Evolutionary conservation across 2,329 filamentous ascomycete species (phyloP).

Genomic region (Pseudonectria buxi): DNA sequence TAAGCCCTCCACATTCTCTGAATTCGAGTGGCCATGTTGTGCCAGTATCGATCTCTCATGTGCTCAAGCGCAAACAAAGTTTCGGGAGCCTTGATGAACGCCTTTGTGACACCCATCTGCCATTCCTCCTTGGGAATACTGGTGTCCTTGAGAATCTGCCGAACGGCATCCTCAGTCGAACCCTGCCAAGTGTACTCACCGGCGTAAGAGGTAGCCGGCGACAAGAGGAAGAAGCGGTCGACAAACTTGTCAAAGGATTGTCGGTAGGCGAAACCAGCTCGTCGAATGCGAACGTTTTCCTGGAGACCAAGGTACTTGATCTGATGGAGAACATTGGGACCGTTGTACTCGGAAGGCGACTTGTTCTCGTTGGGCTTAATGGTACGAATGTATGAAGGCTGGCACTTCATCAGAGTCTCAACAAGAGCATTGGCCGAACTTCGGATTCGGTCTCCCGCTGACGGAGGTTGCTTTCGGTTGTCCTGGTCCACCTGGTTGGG

Average conservation of each 20-base stretch:
- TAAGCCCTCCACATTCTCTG: conserved; percentile 97
- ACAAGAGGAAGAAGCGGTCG: conserved; percentile 91
- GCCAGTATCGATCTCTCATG: conserved; percentile 97
- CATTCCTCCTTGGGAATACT: conserved; percentile 93
- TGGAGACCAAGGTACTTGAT: conserved; percentile 99
- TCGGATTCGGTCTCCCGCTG: conserved; percentile 94
- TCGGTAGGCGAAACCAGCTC: conserved; percentile 93
- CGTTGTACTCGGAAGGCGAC: conserved; percentile 86
- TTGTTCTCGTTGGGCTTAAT: conserved; percentile 99
- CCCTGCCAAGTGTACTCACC: conserved; percentile 97
- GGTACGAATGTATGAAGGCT: conserved; percentile 95
- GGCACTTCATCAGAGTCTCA: conserved; percentile 91
- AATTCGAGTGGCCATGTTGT: conserved; percentile 98
- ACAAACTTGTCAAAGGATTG: conserved; percentile 98
- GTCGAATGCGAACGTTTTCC: conserved; percentile 94
- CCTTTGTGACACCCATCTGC: conserved; percentile 94
- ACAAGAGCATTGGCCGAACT: conserved; percentile 91
- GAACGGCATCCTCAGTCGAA: conserved; percentile 77
- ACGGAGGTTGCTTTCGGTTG: conserved; percentile 88
- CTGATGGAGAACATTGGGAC: conserved; percentile 88
- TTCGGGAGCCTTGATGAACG: conserved; percentile 96
- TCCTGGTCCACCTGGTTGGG: conserved; percentile 91
- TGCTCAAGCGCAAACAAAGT: conserved; percentile 94
- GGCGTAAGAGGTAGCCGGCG: conserved; percentile 89
- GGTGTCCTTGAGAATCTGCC: conserved; percentile 91